Percentiles rank a stretch among this genome's conserved stretches.
phyloP scores from a whole-genome alignment of 768 basidiomycete species.

The Kwoniella botswanensis region DNA sequence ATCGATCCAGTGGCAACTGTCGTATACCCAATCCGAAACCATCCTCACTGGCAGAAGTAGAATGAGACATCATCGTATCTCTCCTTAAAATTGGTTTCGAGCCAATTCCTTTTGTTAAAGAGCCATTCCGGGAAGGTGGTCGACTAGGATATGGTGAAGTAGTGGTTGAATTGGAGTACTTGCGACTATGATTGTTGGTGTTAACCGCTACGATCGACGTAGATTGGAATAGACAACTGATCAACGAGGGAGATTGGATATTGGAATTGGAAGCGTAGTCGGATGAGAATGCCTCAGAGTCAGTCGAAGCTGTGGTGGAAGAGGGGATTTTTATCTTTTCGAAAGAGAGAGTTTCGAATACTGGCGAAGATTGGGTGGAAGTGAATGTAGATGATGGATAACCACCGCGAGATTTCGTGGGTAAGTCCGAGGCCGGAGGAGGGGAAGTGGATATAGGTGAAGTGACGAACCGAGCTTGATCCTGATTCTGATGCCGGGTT shows the following conservation, averaged over 20 bases:
- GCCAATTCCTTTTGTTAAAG: background rate
- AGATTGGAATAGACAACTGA: slow-evolving; percentile 13
- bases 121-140: slow-evolving; percentile 3
- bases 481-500: background rate
- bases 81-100: slow-evolving; percentile 23
- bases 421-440: background rate
- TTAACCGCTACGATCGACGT: background rate
- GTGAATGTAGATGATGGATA: slow-evolving; percentile 16
- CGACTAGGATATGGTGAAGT: slow-evolving; percentile 1
- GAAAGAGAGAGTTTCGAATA: slow-evolving; percentile 15
- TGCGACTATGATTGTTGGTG: background rate
- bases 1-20: background rate
- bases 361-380: slow-evolving; percentile 13
- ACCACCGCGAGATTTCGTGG: background rate
- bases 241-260: slow-evolving; percentile 15
- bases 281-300: slow-evolving; percentile 17
- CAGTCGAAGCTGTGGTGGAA: slow-evolving; percentile 16
- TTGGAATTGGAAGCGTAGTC: slow-evolving; percentile 8
- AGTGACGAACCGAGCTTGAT: slow-evolving; percentile 13
- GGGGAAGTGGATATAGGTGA: slow-evolving; percentile 17
- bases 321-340: slow-evolving; percentile 9
- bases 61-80: slow-evolving; percentile 4
- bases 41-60: slow-evolving; percentile 28
- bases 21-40: slow-evolving; percentile 16
- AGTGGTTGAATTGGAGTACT: background rate